Conservation (phyloP, 768 basidiomycete species). For the Psilocybe cubensis region DNA sequence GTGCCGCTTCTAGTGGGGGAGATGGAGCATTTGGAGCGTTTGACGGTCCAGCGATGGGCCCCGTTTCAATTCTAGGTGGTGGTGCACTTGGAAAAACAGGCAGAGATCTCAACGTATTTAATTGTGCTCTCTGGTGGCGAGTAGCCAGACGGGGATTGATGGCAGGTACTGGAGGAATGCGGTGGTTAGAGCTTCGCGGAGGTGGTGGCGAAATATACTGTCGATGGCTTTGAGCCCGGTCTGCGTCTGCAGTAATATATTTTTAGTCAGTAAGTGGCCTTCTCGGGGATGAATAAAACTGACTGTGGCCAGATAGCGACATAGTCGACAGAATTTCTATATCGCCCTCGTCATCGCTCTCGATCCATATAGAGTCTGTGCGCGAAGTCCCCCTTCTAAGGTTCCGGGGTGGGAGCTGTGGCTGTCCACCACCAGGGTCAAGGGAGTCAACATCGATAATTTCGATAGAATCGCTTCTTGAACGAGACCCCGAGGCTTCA, state of each 20-base stretch:
- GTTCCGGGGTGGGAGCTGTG: background rate
- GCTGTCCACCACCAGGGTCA: conserved; percentile 8
- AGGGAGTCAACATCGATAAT: conserved; percentile 47
- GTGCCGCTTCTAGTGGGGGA: conserved; percentile 38
- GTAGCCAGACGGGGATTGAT: conserved; percentile 39
- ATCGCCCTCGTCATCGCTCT: conserved; percentile 43
- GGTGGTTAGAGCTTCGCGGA: conserved; percentile 40
- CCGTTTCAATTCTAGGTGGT: conserved; percentile 56
- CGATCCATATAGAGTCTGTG: conserved; percentile 37
- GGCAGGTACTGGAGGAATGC: conserved; percentile 61
- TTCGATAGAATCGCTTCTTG: conserved; percentile 35
- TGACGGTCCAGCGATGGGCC: conserved; percentile 29
- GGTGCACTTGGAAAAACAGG: conserved; percentile 53
- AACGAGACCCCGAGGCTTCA: conserved; percentile 17
- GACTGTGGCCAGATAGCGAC: conserved; percentile 17
- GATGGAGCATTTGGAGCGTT: conserved; percentile 22
- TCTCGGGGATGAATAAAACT: conserved; percentile 5
- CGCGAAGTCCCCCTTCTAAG: background rate
- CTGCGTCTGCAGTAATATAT: conserved; percentile 6
- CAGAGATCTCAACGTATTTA: conserved; percentile 31
- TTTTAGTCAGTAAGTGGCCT: background rate
- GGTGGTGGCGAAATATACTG: conserved; percentile 42
- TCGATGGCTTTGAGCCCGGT: conserved; percentile 17
- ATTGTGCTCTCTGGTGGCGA: conserved; percentile 37
- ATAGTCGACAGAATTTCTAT: conserved; percentile 20